A percentile compares a stretch with the other conserved stretches of the same genome.
Conservation (phyloP, 306 rosid species). For the Rosa chinensis region DNA sequence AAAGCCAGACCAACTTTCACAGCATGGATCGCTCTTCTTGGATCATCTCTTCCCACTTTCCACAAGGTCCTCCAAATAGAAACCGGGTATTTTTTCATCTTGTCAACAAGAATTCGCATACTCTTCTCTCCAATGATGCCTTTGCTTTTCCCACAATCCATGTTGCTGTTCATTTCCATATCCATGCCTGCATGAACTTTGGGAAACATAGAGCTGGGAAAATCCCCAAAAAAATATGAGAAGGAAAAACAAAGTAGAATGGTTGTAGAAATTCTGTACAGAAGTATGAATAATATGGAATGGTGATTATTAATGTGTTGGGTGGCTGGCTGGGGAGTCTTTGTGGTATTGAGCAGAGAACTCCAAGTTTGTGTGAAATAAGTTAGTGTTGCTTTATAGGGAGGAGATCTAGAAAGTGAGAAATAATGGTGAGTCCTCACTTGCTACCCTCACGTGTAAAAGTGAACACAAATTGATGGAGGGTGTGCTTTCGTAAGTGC, state of each 20-base stretch:
- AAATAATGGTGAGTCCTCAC: constrained; percentile 26
- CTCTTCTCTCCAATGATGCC: constrained; percentile 42
- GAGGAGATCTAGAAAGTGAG: constrained; percentile 21
- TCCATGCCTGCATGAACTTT: constrained; percentile 60
- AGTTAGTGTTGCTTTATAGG: constrained; percentile 40
- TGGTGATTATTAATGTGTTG: not conserved
- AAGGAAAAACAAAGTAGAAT: not conserved
- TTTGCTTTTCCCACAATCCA: constrained; percentile 19
- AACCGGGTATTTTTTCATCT: constrained; percentile 42
- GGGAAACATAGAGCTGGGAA: constrained; percentile 40
- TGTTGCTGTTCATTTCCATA: constrained; percentile 45
- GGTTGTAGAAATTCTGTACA: not conserved
- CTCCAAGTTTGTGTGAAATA: constrained; percentile 31
- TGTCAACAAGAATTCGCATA: constrained; percentile 36
- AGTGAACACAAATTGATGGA: constrained; percentile 26
- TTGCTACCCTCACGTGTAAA: constrained; percentile 63
- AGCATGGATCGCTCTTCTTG: constrained; percentile 77
- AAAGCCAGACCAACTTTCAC: constrained; percentile 83
- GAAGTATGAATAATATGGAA: not conserved
- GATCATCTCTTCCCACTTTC: constrained; percentile 83
- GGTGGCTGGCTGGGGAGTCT: constrained; percentile 13
- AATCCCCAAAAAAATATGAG: not conserved
- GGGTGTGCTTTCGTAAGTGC: constrained; percentile 31
- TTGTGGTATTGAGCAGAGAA: constrained; percentile 11
- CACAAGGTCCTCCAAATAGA: constrained; percentile 50